Conservation (phyloP, 2,329 filamentous ascomycete genomes). For the Sphaerostilbella broomeana region DNA sequence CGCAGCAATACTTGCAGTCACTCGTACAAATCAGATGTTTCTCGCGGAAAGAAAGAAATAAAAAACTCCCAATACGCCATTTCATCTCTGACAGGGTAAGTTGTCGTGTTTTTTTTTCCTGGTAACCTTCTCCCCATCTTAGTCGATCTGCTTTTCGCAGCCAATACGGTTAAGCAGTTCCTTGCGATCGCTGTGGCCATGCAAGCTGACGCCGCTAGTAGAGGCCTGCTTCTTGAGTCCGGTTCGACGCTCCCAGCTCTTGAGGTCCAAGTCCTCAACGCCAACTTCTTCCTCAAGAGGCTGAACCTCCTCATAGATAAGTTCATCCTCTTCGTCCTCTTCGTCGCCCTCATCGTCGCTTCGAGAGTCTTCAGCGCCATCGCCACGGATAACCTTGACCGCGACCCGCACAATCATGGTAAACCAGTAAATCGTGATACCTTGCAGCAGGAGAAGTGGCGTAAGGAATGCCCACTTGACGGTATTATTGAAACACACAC, state of each 20-base stretch:
- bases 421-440: slow-evolving; percentile 82
- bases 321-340: slow-evolving; percentile 51
- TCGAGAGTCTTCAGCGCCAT: slow-evolving; percentile 73
- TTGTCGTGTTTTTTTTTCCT: neutral
- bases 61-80: slow-evolving; percentile 14
- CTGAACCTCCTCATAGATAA: slow-evolving; percentile 46
- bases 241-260: slow-evolving; percentile 53
- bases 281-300: slow-evolving; percentile 69
- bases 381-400: slow-evolving; percentile 68
- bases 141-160: slow-evolving; percentile 67
- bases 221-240: slow-evolving; percentile 48
- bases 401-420: slow-evolving; percentile 80
- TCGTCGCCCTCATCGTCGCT: slow-evolving; percentile 80
- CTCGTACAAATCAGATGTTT: no score
- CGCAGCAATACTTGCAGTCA: no score
- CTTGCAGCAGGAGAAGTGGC: slow-evolving; percentile 70
- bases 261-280: slow-evolving; percentile 63
- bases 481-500: slow-evolving; percentile 70
- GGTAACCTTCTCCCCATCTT: slow-evolving; percentile 8
- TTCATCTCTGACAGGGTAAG: slow-evolving; percentile 1
- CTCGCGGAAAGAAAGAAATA: no score
- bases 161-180: slow-evolving; percentile 76
- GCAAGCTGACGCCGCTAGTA: slow-evolving; percentile 57
- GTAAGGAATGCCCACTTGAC: slow-evolving; percentile 73
- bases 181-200: slow-evolving; percentile 68